Evolutionary conservation across 2,329 filamentous ascomycete genomes (phyloP).

Genomic region (Aspergillus jensenii): DNA sequence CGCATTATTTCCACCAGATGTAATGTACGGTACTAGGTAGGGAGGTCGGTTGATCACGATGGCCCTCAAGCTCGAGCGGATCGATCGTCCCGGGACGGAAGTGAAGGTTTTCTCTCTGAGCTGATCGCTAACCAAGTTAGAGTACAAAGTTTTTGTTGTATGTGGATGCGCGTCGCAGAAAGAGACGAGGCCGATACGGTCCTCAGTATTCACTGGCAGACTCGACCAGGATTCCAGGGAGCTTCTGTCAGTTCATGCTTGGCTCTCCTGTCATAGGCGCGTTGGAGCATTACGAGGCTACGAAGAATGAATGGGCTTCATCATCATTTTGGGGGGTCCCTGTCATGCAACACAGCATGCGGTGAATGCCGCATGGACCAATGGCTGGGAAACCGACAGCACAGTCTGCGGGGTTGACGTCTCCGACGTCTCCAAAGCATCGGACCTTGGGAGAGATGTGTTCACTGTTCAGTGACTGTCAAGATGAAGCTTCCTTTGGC

Average conservation of each 20-base stretch:
- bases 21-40: background rate
- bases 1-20: constrained; percentile 1
- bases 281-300: background rate
- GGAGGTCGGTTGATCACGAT: background rate
- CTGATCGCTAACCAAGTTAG: background rate
- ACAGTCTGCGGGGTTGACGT: background rate
- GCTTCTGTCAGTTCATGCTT: background rate
- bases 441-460: background rate
- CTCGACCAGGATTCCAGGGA: background rate
- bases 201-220: background rate
- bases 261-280: background rate
- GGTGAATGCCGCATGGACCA: background rate
- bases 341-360: background rate
- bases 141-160: background rate
- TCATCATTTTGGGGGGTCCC: background rate
- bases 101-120: background rate
- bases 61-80: background rate
- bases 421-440: background rate
- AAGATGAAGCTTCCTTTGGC: background rate
- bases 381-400: constrained; percentile 2
- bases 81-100: background rate
- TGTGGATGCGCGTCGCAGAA: background rate
- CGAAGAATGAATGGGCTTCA: background rate
- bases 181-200: background rate
- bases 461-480: background rate